Evolutionary conservation across 2,329 filamentous ascomycete species (phyloP).

Genomic region (Botrytis porri): DNA sequence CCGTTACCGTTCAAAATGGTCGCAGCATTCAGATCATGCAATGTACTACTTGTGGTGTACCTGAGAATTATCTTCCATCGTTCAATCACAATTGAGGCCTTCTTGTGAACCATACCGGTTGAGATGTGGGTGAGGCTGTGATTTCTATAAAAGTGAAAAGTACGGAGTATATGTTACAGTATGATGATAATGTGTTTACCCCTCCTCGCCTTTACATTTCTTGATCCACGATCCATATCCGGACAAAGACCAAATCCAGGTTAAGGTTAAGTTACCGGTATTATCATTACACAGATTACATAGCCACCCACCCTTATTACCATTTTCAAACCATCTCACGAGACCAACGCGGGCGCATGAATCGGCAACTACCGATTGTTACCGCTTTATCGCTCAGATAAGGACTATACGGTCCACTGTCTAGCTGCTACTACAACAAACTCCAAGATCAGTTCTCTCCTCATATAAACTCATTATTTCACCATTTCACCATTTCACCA

Average conservation of each 20-base stretch:
- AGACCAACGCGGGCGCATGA: not conserved
- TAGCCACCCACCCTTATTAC: not conserved
- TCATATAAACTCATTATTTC: not conserved
- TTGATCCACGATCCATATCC: not conserved
- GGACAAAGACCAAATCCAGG: conserved; percentile 12
- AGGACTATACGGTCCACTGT: not conserved
- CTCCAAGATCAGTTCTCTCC: not conserved
- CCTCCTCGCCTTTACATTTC: not conserved
- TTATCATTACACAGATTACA: not conserved
- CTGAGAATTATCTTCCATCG: conserved; percentile 1
- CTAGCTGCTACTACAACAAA: not conserved
- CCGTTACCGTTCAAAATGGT: too few species aligned
- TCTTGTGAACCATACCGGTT: not conserved
- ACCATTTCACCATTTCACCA: not conserved
- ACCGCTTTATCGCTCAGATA: conserved; percentile 11
- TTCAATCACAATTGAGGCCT: not conserved
- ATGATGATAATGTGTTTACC: conserved; percentile 9
- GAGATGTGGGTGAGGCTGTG: not conserved
- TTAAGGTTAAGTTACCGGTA: not conserved
- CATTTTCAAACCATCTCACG: not conserved
- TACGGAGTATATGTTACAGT: too few species aligned
- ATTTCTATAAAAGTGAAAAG: not conserved
- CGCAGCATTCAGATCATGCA: conserved; percentile 13
- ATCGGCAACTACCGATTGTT: conserved; percentile 7
- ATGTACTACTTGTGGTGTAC: not conserved